These are phyloP conservation scores for Psilocybe cyanescens DNA, from an alignment of 768 basidiomycete genomes.

Conservation along the genomic window DNA sequence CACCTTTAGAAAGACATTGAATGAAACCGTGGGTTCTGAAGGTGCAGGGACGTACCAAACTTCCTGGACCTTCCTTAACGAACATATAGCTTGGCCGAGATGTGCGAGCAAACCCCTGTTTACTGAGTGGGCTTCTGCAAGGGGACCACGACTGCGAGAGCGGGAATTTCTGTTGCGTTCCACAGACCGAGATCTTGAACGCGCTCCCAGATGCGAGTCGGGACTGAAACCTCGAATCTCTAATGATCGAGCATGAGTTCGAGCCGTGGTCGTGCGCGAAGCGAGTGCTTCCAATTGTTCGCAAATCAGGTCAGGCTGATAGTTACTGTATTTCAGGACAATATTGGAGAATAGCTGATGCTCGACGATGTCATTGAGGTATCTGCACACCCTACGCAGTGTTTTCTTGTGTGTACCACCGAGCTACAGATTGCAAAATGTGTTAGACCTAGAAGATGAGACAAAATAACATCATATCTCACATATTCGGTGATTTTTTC, in stretches of 20 bases:
- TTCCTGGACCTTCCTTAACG: slow-evolving; percentile 19
- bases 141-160: slow-evolving; percentile 24
- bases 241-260: slow-evolving; percentile 21
- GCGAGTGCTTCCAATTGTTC: slow-evolving; percentile 24
- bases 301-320: slow-evolving; percentile 23
- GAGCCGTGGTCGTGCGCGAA: slow-evolving; percentile 14
- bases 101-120: slow-evolving; percentile 19
- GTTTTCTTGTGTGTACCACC: slow-evolving; percentile 21
- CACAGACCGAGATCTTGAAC: slow-evolving; percentile 23
- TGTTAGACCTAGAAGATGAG: not conserved
- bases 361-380: slow-evolving; percentile 21
- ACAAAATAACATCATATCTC: not conserved
- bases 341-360: slow-evolving; percentile 24
- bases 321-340: slow-evolving; percentile 27
- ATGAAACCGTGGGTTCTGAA: not conserved
- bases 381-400: slow-evolving; percentile 17
- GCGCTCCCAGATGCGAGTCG: slow-evolving; percentile 23
- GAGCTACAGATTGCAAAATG: slow-evolving; percentile 6
- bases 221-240: slow-evolving; percentile 25
- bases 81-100: slow-evolving; percentile 23
- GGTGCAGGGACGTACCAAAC: slow-evolving; percentile 19
- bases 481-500: slow-evolving; percentile 21
- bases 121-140: slow-evolving; percentile 19
- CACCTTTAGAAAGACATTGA: slow-evolving; percentile 16
- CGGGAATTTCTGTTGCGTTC: slow-evolving; percentile 20